phyloP scores from a whole-genome alignment of 768 basidiomycete species.

The Trametes cingulata region DNA sequence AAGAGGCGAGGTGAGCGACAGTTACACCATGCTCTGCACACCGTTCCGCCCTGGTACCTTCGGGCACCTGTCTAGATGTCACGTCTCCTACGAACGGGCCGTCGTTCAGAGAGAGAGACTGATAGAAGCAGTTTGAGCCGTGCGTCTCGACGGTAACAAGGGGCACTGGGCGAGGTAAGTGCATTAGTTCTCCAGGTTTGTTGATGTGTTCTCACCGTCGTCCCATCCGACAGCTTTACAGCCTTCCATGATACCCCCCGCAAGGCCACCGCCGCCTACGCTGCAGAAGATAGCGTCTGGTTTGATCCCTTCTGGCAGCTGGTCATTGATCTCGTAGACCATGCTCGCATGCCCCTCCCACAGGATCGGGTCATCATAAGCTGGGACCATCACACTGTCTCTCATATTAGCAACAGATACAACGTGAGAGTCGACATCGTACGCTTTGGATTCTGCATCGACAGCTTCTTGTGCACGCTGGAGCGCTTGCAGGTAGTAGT shows the following conservation, averaged over 20 bases:
- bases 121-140: constrained; percentile 75
- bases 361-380: constrained; percentile 66
- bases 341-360: constrained; percentile 83
- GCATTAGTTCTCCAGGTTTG: not conserved
- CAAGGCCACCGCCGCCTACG: constrained; percentile 73
- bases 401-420: not conserved
- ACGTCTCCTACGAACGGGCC: constrained; percentile 38
- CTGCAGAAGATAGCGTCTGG: constrained; percentile 78
- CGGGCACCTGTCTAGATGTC: constrained; percentile 34
- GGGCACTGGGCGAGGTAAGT: constrained; percentile 45
- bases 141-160: constrained; percentile 69
- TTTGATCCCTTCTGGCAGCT: constrained; percentile 44
- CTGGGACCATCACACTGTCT: constrained; percentile 62
- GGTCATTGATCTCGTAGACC: constrained; percentile 59
- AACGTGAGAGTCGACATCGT: constrained; percentile 28
- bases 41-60: constrained; percentile 43
- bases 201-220: constrained; percentile 44
- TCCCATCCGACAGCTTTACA: constrained; percentile 67
- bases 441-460: constrained; percentile 52
- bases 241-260: constrained; percentile 71
- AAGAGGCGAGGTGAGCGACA: constrained; percentile 55
- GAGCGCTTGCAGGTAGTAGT: constrained; percentile 59
- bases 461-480: constrained; percentile 49
- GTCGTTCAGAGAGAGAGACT: constrained; percentile 62
- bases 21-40: constrained; percentile 47